Percentiles rank a stretch among this genome's conserved stretches.
phyloP scores from a whole-genome alignment of 2,329 filamentous ascomycete genomes.

The Apiospora arundinis region DNA sequence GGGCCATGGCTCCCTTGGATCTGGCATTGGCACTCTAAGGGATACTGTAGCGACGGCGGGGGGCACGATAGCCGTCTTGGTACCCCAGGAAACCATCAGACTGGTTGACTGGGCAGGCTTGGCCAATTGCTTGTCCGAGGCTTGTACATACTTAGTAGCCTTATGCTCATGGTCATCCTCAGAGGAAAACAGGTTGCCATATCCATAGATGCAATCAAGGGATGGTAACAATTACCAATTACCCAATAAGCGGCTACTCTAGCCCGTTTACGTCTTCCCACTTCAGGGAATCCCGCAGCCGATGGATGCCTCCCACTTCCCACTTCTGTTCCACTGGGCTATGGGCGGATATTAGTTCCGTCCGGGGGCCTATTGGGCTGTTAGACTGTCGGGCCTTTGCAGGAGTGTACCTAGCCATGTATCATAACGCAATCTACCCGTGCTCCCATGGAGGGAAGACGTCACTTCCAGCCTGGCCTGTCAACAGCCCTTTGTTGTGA shows the following conservation, averaged over 20 bases:
- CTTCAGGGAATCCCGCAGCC: background rate
- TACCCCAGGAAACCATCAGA: conserved; percentile 1
- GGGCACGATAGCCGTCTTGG: background rate
- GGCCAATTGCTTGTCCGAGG: conserved; percentile 5
- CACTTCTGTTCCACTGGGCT: conserved; percentile 8
- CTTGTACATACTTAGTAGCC: background rate
- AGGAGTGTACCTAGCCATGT: conserved; percentile 4
- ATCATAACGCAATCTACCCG: conserved; percentile 5
- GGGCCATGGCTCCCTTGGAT: too few species aligned
- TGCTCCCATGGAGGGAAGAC: conserved; percentile 13
- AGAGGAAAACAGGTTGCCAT: background rate
- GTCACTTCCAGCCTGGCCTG: conserved; percentile 12
- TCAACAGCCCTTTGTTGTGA: conserved; percentile 3
- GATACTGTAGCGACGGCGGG: background rate
- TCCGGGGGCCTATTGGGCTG: background rate
- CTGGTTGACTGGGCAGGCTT: background rate
- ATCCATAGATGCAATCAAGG: background rate
- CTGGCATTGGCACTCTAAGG: background rate
- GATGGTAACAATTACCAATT: background rate
- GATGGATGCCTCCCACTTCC: conserved; percentile 12
- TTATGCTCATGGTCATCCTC: background rate
- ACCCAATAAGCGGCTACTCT: background rate
- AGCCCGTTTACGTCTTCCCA: background rate
- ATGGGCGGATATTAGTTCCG: conserved; percentile 4
- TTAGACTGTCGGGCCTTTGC: background rate